phyloP scores from a whole-genome alignment of 1,284 basidiomycete species.

The Ustilago crameri region DNA sequence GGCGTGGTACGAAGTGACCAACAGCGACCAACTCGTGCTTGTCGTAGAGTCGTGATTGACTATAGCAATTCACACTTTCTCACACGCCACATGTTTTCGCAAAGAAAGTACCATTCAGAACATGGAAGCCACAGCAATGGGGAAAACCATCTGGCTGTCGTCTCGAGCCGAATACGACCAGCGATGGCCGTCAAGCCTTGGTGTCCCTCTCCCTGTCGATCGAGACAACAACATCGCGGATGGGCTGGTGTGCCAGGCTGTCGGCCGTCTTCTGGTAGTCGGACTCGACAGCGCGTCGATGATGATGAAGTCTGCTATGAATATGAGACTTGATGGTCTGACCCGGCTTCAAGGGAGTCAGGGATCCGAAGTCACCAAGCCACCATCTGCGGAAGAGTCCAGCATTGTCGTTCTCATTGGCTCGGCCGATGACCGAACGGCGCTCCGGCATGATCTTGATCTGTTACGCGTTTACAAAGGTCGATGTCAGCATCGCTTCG shows the following conservation, averaged over 20 bases:
- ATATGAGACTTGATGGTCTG: neutral
- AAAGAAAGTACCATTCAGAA: too few relatives aligned
- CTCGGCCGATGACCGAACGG: neutral
- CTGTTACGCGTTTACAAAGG: neutral
- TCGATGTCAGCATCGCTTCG: too few relatives aligned
- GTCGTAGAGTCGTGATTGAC: conserved; percentile 6
- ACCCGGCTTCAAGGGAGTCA: neutral
- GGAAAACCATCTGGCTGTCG: too few relatives aligned
- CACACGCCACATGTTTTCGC: neutral
- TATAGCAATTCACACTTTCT: neutral
- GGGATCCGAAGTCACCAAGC: neutral
- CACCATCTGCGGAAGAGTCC: conserved; percentile 3
- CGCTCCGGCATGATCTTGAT: neutral
- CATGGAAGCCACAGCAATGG: too few relatives aligned
- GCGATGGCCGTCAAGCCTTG: neutral
- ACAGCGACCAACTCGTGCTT: conserved; percentile 25
- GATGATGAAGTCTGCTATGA: neutral
- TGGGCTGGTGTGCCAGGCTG: neutral
- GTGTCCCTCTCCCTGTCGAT: neutral
- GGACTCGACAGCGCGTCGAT: neutral
- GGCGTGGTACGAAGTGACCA: conserved; percentile 47
- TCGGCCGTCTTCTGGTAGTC: neutral
- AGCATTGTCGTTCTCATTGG: neutral
- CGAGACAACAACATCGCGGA: neutral
- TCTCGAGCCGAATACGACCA: too few relatives aligned